A percentile compares a stretch with the other conserved stretches of the same genome.
These are phyloP conservation scores for Triadica sebifera DNA, from an alignment of 345 rosid genomes.

Conservation along the genomic window DNA sequence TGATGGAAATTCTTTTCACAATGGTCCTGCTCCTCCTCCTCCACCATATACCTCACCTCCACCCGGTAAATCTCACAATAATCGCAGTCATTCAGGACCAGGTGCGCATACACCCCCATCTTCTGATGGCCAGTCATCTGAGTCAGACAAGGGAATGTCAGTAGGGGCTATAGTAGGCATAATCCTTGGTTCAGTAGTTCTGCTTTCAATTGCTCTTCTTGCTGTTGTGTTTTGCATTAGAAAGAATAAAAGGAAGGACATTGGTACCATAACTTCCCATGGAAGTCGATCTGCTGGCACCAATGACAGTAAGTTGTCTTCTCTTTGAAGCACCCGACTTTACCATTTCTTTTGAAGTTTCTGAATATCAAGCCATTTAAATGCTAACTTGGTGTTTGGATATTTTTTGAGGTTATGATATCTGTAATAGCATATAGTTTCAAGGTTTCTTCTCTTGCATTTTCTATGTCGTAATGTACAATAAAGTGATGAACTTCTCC, in stretches of 20 bases:
- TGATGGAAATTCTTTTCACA: slow-evolving; percentile 79
- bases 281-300: slow-evolving; percentile 47
- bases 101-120: slow-evolving; percentile 34
- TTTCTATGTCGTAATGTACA: slow-evolving; percentile 33
- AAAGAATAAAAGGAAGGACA: slow-evolving; percentile 45
- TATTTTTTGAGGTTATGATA: background rate
- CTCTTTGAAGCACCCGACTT: background rate
- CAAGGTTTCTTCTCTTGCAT: background rate
- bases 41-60: slow-evolving; percentile 62
- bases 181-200: slow-evolving; percentile 54
- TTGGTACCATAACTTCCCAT: slow-evolving; percentile 43
- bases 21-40: slow-evolving; percentile 72
- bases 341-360: background rate
- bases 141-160: slow-evolving; percentile 51
- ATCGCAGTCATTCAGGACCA: slow-evolving; percentile 46
- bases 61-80: slow-evolving; percentile 48
- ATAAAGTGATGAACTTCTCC: background rate
- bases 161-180: slow-evolving; percentile 68
- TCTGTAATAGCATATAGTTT: background rate
- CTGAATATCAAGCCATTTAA: background rate
- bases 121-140: slow-evolving; percentile 40
- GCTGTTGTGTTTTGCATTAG: slow-evolving; percentile 46
- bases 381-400: background rate
- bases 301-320: slow-evolving; percentile 32
- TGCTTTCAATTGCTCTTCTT: slow-evolving; percentile 50